A percentile compares a stretch with the other conserved stretches of the same genome.
phyloP scores from a whole-genome alignment of 768 basidiomycete species.

The Tulasnella sp. region DNA sequence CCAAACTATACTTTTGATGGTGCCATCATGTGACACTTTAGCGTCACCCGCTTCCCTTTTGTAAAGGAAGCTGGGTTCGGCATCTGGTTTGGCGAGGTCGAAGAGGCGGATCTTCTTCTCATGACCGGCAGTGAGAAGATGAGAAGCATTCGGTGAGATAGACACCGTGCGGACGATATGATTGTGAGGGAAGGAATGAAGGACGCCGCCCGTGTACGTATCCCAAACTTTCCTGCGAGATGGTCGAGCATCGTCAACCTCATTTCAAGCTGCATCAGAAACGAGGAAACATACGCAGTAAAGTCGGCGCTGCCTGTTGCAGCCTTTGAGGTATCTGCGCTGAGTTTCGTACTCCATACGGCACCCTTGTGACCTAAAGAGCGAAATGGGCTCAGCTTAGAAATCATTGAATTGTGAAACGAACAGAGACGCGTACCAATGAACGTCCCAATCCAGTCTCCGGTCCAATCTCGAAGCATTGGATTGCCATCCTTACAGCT shows the following conservation, averaged over 20 bases:
- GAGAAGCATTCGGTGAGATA: slow-evolving; percentile 54
- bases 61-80: slow-evolving; percentile 66
- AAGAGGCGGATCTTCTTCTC: slow-evolving; percentile 97
- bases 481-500: slow-evolving; percentile 99
- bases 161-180: slow-evolving; percentile 97
- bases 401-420: not conserved
- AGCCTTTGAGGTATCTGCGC: slow-evolving; percentile 71
- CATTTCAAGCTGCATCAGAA: slow-evolving; percentile 12
- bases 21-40: slow-evolving; percentile 66
- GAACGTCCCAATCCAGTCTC: slow-evolving; percentile 88
- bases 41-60: slow-evolving; percentile 39
- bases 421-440: slow-evolving; percentile 23
- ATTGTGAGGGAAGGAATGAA: slow-evolving; percentile 96
- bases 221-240: slow-evolving; percentile 83
- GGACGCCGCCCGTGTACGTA: slow-evolving; percentile 70
- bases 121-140: slow-evolving; percentile 83
- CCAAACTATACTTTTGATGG: slow-evolving; percentile 88
- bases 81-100: slow-evolving; percentile 76
- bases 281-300: slow-evolving; percentile 59
- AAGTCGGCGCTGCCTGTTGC: slow-evolving; percentile 95
- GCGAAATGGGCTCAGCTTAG: slow-evolving; percentile 27
- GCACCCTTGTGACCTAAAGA: slow-evolving; percentile 53
- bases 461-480: slow-evolving; percentile 93
- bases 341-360: slow-evolving; percentile 93
- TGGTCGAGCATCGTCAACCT: not conserved